Percentiles rank a stretch among this genome's conserved stretches.
Conservation (phyloP, 2,329 filamentous ascomycete genomes). For the Penicillium sp. region DNA sequence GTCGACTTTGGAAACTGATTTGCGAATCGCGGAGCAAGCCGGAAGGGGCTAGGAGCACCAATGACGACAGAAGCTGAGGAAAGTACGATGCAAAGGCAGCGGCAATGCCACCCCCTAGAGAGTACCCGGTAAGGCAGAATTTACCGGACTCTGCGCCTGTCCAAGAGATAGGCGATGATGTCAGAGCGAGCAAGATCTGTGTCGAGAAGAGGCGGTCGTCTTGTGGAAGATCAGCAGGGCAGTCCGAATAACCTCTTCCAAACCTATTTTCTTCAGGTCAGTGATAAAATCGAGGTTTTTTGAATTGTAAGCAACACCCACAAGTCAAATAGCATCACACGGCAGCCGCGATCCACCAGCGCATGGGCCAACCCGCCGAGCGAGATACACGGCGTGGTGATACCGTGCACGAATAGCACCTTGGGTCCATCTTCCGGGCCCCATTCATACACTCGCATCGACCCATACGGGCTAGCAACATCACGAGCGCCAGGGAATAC, state of each 20-base stretch:
- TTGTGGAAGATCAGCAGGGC: conserved; percentile 63
- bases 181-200: conserved; percentile 68
- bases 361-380: conserved; percentile 64
- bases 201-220: conserved; percentile 70
- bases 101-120: conserved; percentile 71
- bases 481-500: conserved; percentile 62
- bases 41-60: conserved; percentile 75
- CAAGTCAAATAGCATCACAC: conserved; percentile 75
- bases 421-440: conserved; percentile 69
- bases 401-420: conserved; percentile 75
- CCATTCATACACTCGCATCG: conserved; percentile 74
- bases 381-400: conserved; percentile 72
- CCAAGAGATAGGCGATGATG: conserved; percentile 69
- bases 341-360: conserved; percentile 63
- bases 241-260: conserved; percentile 74
- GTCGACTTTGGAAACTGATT: conserved; percentile 57
- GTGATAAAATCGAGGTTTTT: not conserved
- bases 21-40: conserved; percentile 69
- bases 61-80: conserved; percentile 62
- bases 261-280: conserved; percentile 24
- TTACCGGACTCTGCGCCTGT: conserved; percentile 48
- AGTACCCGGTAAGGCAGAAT: conserved; percentile 76
- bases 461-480: conserved; percentile 62
- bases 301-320: conserved; percentile 18
- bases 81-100: conserved; percentile 69